A percentile compares a stretch with the other conserved stretches of the same genome.
Evolutionary conservation across 2,329 filamentous ascomycete genomes (phyloP).

Genomic region (Scedosporium dehoogii): DNA sequence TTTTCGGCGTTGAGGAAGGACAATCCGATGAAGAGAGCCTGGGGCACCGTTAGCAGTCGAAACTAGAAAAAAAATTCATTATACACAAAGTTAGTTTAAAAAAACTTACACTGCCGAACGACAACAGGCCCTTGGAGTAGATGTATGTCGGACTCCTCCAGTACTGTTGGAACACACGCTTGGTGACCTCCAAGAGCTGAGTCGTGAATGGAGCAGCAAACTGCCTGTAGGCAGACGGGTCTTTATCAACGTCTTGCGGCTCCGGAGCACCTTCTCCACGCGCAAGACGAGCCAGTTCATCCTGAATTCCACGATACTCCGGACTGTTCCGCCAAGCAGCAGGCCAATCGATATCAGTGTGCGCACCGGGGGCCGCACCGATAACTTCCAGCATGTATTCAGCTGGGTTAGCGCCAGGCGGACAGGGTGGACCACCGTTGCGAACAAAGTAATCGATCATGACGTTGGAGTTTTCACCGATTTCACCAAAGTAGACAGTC

Average conservation of each 20-base stretch:
- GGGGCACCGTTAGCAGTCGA: not conserved
- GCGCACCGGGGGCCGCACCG: constrained; percentile 29
- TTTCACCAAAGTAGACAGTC: constrained; percentile 50
- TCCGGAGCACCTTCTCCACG: constrained; percentile 5
- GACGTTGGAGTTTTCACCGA: constrained; percentile 37
- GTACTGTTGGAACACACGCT: constrained; percentile 26
- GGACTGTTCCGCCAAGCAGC: constrained; percentile 31
- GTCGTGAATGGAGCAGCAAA: constrained; percentile 20
- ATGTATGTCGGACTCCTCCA: constrained; percentile 45
- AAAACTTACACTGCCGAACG: constrained; percentile 9
- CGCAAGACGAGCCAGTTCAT: constrained; percentile 17
- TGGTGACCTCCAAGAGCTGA: constrained; percentile 21
- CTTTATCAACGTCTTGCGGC: not conserved
- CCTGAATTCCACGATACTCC: constrained; percentile 22
- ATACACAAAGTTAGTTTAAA: too few species aligned
- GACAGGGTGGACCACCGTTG: constrained; percentile 46
- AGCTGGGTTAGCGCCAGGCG: constrained; percentile 50
- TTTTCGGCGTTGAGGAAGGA: constrained; percentile 53
- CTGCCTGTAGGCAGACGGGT: constrained; percentile 19
- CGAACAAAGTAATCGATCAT: constrained; percentile 49
- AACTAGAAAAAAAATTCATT: too few species aligned
- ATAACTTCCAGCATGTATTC: constrained; percentile 53
- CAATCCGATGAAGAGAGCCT: constrained; percentile 56
- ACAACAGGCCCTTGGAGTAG: constrained; percentile 41
- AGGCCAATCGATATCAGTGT: constrained; percentile 37